These are phyloP conservation scores for Eudorina sp. DNA, from an alignment of 139 green algal genomes.

Conservation along the genomic window DNA sequence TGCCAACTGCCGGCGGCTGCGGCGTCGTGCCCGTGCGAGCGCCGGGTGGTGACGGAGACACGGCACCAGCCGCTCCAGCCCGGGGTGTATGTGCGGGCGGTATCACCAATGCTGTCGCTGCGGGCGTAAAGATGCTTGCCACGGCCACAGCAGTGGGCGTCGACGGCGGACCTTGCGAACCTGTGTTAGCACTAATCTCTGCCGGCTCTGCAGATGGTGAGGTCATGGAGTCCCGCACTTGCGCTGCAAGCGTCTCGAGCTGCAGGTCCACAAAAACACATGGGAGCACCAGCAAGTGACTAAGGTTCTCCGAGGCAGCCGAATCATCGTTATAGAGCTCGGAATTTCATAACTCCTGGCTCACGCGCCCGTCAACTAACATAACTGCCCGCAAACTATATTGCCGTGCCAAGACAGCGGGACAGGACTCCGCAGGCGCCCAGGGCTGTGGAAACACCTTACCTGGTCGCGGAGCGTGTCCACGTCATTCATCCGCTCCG, in stretches of 20 bases:
- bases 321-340: too few relatives aligned
- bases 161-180: neutral
- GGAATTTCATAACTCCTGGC: too few relatives aligned
- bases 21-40: neutral
- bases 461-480: conserved; percentile 33
- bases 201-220: neutral
- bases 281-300: neutral
- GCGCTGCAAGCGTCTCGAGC: conserved; percentile 18
- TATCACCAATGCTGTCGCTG: neutral
- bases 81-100: conserved; percentile 2
- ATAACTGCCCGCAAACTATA: too few relatives aligned
- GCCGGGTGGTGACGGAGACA: neutral
- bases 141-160: neutral
- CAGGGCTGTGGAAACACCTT: too few relatives aligned
- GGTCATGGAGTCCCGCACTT: neutral
- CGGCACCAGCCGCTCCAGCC: too few relatives aligned
- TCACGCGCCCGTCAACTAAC: too few relatives aligned
- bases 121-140: conserved; percentile 33
- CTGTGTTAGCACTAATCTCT: neutral
- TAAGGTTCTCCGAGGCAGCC: too few relatives aligned
- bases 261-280: neutral
- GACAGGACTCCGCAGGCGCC: too few relatives aligned
- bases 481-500: neutral
- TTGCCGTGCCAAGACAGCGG: too few relatives aligned
- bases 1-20: neutral